Evolutionary conservation across 1,284 basidiomycete species (phyloP).

Genomic region (Ceratobasidium sp.): DNA sequence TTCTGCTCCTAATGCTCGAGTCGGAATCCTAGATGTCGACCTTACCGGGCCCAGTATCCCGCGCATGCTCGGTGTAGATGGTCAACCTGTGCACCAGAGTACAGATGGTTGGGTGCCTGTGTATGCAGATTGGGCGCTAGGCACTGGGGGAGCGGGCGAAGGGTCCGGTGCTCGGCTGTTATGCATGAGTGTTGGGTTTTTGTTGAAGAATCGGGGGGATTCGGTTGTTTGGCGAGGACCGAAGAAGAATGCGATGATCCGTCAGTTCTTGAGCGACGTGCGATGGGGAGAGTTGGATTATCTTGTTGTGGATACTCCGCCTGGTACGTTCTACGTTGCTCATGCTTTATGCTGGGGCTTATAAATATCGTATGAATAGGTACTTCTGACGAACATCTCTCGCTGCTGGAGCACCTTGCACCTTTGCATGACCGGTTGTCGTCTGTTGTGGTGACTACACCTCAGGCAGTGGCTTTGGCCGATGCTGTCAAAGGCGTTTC

Average conservation of each 20-base stretch:
- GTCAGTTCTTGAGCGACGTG: constrained; percentile 96
- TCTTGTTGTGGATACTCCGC: constrained; percentile 96
- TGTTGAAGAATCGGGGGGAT: constrained; percentile 89
- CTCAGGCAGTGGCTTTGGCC: constrained; percentile 94
- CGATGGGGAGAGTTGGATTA: constrained; percentile 98
- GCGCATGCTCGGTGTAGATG: constrained; percentile 95
- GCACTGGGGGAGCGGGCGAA: constrained; percentile 50
- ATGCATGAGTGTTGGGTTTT: constrained; percentile 97
- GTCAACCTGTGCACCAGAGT: constrained; percentile 87
- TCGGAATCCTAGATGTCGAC: constrained; percentile 95
- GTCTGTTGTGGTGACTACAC: constrained; percentile 94
- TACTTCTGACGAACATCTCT: constrained; percentile 98
- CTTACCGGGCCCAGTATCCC: constrained; percentile 97
- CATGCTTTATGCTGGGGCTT: neutral
- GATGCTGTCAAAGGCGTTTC: constrained; percentile 97
- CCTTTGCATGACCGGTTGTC: constrained; percentile 83
- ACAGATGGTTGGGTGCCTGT: constrained; percentile 98
- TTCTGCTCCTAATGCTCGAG: constrained; percentile 67
- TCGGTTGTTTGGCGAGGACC: constrained; percentile 98
- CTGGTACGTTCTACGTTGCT: constrained; percentile 67
- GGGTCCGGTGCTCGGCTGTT: constrained; percentile 72
- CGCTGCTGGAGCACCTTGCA: constrained; percentile 91
- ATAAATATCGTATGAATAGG: constrained; percentile 64
- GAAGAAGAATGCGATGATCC: constrained; percentile 99
- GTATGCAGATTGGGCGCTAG: constrained; percentile 72